phyloP scores from a whole-genome alignment of 2,329 filamentous ascomycete genomes.

The Neurospora crassa region DNA sequence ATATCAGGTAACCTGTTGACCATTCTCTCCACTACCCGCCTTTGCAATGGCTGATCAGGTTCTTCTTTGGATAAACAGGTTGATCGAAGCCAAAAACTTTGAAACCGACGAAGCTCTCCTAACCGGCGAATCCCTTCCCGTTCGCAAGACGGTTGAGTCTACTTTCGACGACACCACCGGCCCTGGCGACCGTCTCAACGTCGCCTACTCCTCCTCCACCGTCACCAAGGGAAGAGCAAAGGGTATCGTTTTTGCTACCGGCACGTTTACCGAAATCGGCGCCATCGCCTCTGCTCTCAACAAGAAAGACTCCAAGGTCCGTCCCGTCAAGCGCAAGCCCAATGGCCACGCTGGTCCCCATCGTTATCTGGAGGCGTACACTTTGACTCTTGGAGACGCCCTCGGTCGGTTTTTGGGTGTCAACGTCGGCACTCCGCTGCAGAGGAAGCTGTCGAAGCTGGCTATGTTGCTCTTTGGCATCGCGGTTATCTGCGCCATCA shows the following conservation, averaged over 20 bases:
- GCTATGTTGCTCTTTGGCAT: constrained; percentile 56
- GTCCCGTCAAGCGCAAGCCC: constrained; percentile 38
- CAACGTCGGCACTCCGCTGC: constrained; percentile 52
- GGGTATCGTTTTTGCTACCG: constrained; percentile 60
- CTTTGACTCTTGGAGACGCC: constrained; percentile 17
- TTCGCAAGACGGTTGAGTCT: constrained; percentile 50
- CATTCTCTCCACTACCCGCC: not conserved
- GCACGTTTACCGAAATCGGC: constrained; percentile 50
- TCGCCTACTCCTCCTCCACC: constrained; percentile 61
- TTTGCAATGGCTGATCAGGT: not conserved
- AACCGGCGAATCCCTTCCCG: constrained; percentile 63
- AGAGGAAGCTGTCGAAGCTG: constrained; percentile 58
- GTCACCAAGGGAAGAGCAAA: constrained; percentile 61
- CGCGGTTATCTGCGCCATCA: constrained; percentile 32
- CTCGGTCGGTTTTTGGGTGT: constrained; percentile 33
- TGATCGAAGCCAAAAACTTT: constrained; percentile 60
- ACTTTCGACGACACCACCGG: constrained; percentile 40
- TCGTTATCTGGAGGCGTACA: constrained; percentile 27
- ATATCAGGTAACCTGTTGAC: constrained; percentile 43
- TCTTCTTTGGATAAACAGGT: constrained; percentile 20
- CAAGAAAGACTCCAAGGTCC: constrained; percentile 32
- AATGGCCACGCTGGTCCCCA: constrained; percentile 30
- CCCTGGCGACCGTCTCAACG: constrained; percentile 60
- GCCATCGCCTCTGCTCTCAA: constrained; percentile 46
- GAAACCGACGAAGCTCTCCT: constrained; percentile 68